Base-by-base conservation (phyloP, 495 filamentous ascomycete genomes). In the Parmelia sp. region DNA sequence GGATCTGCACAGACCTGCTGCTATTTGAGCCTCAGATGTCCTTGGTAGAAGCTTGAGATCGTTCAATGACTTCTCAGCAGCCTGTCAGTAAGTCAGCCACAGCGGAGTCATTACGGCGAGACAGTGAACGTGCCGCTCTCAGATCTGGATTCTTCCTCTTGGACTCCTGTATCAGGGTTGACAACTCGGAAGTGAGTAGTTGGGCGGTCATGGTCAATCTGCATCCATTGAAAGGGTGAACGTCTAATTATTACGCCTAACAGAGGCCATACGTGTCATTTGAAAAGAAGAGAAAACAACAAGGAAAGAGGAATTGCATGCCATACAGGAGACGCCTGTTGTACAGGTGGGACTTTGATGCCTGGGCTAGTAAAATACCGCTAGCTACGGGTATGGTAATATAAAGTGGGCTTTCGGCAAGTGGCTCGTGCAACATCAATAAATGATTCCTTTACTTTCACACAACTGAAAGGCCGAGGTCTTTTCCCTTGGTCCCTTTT, bases 111-210 rank as follows among this genome's bases (percentile, higher is more conserved):
- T 59, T 47, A 23, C 57, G 37, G 33, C 23, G 37, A 57, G 31
- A 62, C 19, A 33, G 36, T 40, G 25, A 66, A 71, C 82, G 65
- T 72, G 92, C 91, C 83, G 88, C 88, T 80, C 90, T 84, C 47
- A 98, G 76, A 66, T 97, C 94, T 60, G 85, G 81, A 74, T 96
- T 87, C 76, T 95, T 97, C 66, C 92, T 85, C 75, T 95, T 96
- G 70, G 91, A 92, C 74, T 98, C 94, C 72, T 96, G 92, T 60
- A 97, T 89, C 69, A 98, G 84, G 76, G 89, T 96, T 69, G 88
- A 82, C 68, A 98, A 86, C 81, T 98, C 94, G 57, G 88, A 84
- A 68, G 87, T 88, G 67, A 98, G 83, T 63, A 97, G 85, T 79
- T 95, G 91, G 63, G 92, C 86, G 71, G 91, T 96, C 94, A 98